These are phyloP conservation scores for Yamadazyma friedrichii DNA, from an alignment of 1,139 yeast species.

Conservation along the genomic window DNA sequence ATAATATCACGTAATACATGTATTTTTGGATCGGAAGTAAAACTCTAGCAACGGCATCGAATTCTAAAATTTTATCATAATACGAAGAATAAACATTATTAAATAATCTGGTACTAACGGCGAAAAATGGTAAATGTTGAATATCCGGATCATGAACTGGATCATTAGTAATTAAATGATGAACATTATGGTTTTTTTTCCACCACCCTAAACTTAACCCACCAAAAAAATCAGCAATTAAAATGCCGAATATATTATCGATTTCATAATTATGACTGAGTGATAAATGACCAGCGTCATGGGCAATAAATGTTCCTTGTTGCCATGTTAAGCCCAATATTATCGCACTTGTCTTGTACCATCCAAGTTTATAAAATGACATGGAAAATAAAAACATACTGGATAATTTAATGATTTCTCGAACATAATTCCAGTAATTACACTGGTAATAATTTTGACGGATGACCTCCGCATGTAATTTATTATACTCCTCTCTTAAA, in stretches of 20 bases:
- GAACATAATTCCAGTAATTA: constrained; percentile 65
- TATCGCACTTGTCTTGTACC: constrained; percentile 59
- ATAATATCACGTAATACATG: constrained; percentile 72
- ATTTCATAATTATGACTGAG: constrained; percentile 76
- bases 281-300: constrained; percentile 85
- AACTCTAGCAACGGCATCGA: constrained; percentile 62
- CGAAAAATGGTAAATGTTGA: constrained; percentile 89
- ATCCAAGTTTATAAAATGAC: constrained; percentile 45
- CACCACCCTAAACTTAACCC: constrained; percentile 93
- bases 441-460: constrained; percentile 68
- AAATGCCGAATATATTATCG: constrained; percentile 75
- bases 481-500: constrained; percentile 57
- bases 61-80: constrained; percentile 64
- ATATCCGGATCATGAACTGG: constrained; percentile 94
- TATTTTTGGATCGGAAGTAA: constrained; percentile 66
- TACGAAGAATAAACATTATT: constrained; percentile 74
- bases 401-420: constrained; percentile 63
- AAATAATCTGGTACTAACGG: constrained; percentile 72
- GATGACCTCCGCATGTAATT: constrained; percentile 56
- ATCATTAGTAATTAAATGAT: constrained; percentile 83
- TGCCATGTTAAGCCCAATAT: constrained; percentile 83
- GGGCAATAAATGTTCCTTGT: constrained; percentile 83
- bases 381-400: constrained; percentile 52
- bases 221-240: constrained; percentile 78
- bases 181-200: constrained; percentile 91